Conservation (phyloP, 2,329 filamentous ascomycete genomes). For the Drechslerella coelobrocha region DNA sequence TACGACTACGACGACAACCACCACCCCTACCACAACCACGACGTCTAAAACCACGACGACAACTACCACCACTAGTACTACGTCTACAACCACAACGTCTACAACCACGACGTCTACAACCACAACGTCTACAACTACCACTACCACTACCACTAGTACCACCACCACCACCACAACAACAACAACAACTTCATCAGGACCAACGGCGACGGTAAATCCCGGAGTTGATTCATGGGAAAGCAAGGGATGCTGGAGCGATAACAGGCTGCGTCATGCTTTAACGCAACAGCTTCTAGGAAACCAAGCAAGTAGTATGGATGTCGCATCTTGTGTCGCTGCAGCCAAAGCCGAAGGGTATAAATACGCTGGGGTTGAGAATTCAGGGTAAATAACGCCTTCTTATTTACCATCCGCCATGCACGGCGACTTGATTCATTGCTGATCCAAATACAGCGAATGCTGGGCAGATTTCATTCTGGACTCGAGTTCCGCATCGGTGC, state of each 20-base stretch:
- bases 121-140: neutral
- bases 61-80: too few relatives aligned
- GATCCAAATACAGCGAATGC: conserved; percentile 12
- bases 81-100: neutral
- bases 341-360: conserved; percentile 19
- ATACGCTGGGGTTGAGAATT: conserved; percentile 26
- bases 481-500: conserved; percentile 5
- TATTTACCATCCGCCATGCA: neutral
- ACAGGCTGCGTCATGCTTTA: conserved; percentile 2
- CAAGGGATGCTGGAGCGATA: conserved; percentile 20
- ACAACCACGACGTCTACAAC: neutral
- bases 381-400: conserved; percentile 6
- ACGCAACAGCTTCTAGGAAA: conserved; percentile 15
- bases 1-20: conserved; percentile 1
- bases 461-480: conserved; percentile 26
- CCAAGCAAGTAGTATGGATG: conserved; percentile 17
- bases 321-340: conserved; percentile 18
- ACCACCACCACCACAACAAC: conserved; percentile 11
- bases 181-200: conserved; percentile 5
- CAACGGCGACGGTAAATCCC: conserved; percentile 17
- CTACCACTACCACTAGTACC: neutral
- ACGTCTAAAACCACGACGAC: too few relatives aligned
- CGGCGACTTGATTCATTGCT: neutral
- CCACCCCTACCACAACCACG: neutral
- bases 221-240: conserved; percentile 13